phyloP scores from a whole-genome alignment of 208 protist genomes.

The Trypanosoma lewisi region DNA sequence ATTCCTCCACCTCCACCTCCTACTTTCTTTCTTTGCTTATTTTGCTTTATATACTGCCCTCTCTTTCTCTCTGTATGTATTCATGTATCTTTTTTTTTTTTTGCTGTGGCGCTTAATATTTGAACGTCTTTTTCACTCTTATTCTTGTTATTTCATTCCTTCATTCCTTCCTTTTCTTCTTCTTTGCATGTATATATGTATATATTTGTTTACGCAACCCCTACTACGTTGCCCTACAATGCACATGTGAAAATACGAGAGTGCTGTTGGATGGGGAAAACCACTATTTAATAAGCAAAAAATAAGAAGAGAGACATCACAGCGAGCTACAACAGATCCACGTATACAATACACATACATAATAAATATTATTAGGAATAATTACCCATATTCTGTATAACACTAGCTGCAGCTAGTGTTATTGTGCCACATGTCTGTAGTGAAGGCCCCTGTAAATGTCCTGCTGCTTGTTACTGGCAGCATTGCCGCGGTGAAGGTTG shows the following conservation, averaged over 20 bases:
- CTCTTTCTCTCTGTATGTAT: background rate
- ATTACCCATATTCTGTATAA: background rate
- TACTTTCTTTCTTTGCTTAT: too few relatives aligned
- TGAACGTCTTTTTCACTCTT: background rate
- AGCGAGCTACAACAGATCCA: too few relatives aligned
- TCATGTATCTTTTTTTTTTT: background rate
- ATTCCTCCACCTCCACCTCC: too few relatives aligned
- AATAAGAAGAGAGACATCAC: too few relatives aligned
- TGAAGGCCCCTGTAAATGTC: slow-evolving; percentile 60
- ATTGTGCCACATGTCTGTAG: background rate
- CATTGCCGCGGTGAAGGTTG: slow-evolving; percentile 86
- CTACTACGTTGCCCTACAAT: background rate
- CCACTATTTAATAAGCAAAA: background rate
- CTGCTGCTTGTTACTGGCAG: slow-evolving; percentile 86
- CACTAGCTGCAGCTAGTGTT: background rate
- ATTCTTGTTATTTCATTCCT: background rate
- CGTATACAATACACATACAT: too few relatives aligned
- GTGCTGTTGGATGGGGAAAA: background rate
- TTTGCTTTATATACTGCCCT: background rate
- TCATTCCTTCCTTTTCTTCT: background rate
- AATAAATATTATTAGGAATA: too few relatives aligned
- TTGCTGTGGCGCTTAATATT: background rate
- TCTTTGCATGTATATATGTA: background rate
- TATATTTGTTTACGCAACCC: background rate
- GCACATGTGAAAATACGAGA: background rate